Conservation (phyloP, 768 basidiomycete species). For the Kwoniella sp. region DNA sequence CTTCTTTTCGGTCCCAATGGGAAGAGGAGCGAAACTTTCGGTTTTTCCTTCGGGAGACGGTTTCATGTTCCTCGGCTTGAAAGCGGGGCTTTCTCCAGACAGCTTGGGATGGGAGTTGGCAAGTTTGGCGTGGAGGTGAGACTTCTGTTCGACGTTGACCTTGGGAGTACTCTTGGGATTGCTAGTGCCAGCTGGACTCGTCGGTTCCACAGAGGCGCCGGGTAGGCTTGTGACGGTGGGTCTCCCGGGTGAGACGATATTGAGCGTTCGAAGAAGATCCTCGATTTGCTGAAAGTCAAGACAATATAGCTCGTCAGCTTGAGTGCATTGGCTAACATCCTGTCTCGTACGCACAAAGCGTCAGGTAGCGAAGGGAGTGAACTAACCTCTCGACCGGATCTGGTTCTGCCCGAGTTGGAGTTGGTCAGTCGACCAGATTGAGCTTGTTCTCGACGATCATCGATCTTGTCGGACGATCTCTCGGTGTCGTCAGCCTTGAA, state of each 20-base stretch:
- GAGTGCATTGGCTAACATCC: neutral
- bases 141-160: neutral
- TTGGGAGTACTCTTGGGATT: neutral
- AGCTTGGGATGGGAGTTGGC: neutral
- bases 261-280: neutral
- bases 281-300: neutral
- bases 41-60: neutral
- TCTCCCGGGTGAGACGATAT: neutral
- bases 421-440: too few species aligned
- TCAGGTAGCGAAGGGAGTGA: neutral
- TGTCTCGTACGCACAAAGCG: neutral
- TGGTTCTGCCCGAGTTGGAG: too few species aligned
- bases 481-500: too few species aligned
- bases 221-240: neutral
- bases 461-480: too few species aligned
- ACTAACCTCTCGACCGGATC: neutral
- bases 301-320: neutral
- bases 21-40: slow-evolving; percentile 4
- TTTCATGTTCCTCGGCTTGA: neutral
- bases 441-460: too few species aligned
- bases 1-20: slow-evolving; percentile 19
- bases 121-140: neutral
- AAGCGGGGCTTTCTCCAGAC: neutral
- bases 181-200: neutral
- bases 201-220: neutral